Evolutionary conservation across 345 rosid genomes (phyloP).

Genomic region (Erucastrum elatum): DNA sequence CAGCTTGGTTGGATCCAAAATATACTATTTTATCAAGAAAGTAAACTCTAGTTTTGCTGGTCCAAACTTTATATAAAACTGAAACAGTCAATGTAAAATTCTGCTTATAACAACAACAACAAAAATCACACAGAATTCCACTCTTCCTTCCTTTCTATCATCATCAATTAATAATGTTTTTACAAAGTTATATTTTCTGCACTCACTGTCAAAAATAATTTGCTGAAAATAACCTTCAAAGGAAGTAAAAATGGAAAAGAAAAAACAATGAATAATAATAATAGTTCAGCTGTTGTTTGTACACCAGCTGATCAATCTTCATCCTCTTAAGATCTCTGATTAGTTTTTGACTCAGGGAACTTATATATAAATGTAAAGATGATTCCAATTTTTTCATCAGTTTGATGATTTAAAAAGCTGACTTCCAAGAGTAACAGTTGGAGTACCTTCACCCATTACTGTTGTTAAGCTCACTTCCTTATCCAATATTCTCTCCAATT

Average conservation of each 20-base stretch:
- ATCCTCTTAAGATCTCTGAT: slow-evolving; percentile 36
- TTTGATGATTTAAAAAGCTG: slow-evolving; percentile 65
- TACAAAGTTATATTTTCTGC: slow-evolving; percentile 53
- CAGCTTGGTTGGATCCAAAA: slow-evolving; percentile 17
- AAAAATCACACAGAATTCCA: slow-evolving; percentile 33
- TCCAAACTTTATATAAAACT: neutral
- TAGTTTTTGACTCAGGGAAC: slow-evolving; percentile 18
- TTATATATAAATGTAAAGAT: slow-evolving; percentile 38
- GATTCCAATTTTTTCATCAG: slow-evolving; percentile 35
- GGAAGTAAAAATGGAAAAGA: slow-evolving; percentile 1
- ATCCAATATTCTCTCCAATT: slow-evolving; percentile 72
- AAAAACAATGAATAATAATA: slow-evolving; percentile 22
- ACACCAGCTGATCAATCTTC: slow-evolving; percentile 61
- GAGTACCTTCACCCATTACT: slow-evolving; percentile 81
- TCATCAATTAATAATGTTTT: slow-evolving; percentile 52
- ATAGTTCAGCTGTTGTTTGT: slow-evolving; percentile 71
- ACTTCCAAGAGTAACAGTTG: slow-evolving; percentile 84
- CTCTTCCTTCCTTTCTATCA: slow-evolving; percentile 39
- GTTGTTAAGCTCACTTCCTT: slow-evolving; percentile 83
- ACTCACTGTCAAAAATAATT: slow-evolving; percentile 32
- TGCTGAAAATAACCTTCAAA: slow-evolving; percentile 37
- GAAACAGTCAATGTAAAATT: neutral
- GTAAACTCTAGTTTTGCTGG: neutral
- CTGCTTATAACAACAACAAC: neutral
- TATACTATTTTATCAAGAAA: neutral